phyloP scores from a whole-genome alignment of 2,329 filamentous ascomycete species.

The Pyricularia sp. region DNA sequence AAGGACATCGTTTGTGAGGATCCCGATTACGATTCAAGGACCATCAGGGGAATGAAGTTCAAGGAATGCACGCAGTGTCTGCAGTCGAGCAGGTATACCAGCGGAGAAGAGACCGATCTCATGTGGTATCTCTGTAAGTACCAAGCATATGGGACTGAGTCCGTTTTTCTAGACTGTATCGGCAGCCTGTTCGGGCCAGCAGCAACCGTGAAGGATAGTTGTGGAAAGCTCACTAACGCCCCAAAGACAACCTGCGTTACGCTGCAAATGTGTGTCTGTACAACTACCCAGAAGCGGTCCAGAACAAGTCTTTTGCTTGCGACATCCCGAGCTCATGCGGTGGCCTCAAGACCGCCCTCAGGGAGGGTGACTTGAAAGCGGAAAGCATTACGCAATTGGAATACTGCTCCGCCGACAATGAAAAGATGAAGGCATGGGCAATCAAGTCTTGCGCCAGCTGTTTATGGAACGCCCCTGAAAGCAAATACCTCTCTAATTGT shows the following conservation, averaged over 20 bases:
- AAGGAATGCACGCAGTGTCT: constrained; percentile 37
- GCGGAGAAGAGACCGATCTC: constrained; percentile 29
- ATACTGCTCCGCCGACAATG: constrained; percentile 32
- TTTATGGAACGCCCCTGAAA: constrained; percentile 27
- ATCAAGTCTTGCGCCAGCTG: constrained; percentile 32
- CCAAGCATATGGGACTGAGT: not conserved
- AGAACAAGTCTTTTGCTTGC: constrained; percentile 30
- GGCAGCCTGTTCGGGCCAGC: too few species aligned
- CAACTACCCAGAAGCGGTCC: constrained; percentile 19
- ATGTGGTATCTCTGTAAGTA: constrained; percentile 38
- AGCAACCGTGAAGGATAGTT: not conserved
- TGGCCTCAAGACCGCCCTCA: constrained; percentile 27
- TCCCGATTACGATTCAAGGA: constrained; percentile 23
- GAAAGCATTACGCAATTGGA: constrained; percentile 20
- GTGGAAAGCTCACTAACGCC: constrained; percentile 10
- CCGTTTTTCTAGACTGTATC: not conserved
- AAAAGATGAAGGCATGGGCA: constrained; percentile 19
- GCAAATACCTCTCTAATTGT: constrained; percentile 41
- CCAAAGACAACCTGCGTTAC: constrained; percentile 39
- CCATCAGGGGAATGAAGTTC: constrained; percentile 32
- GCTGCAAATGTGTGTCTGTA: constrained; percentile 38
- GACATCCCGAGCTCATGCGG: constrained; percentile 30
- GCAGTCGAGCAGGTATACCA: constrained; percentile 31
- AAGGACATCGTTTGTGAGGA: constrained; percentile 39
- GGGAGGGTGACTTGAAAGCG: constrained; percentile 19